Conservation (phyloP, 352 stramenopile species). For the Phytophthora pluvialis region DNA sequence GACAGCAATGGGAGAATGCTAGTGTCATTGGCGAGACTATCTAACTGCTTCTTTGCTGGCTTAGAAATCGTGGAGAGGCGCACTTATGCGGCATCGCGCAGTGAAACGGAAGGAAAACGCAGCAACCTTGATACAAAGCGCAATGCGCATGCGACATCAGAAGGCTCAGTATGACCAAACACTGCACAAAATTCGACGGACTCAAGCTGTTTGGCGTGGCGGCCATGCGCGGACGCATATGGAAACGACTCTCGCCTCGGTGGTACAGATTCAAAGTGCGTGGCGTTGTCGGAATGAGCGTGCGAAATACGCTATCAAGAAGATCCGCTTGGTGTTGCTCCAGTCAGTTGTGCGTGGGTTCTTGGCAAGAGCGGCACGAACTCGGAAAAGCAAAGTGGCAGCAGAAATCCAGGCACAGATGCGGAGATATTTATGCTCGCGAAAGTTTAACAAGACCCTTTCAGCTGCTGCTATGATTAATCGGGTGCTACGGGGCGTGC, state of each 20-base stretch:
- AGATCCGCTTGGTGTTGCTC: conserved; percentile 37
- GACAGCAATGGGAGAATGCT: not conserved
- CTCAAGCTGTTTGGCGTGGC: conserved; percentile 42
- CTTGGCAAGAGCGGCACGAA: conserved; percentile 17
- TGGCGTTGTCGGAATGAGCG: conserved; percentile 39
- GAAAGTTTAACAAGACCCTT: conserved; percentile 20
- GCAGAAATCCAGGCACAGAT: conserved; percentile 41
- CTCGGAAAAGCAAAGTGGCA: conserved; percentile 25
- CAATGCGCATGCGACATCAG: conserved; percentile 29
- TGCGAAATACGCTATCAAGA: conserved; percentile 38
- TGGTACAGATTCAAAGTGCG: conserved; percentile 39
- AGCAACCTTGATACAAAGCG: conserved; percentile 37
- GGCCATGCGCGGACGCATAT: conserved; percentile 21
- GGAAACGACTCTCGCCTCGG: conserved; percentile 21
- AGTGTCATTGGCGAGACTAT: not conserved
- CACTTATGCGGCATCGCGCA: conserved; percentile 22
- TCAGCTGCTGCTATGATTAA: conserved; percentile 37
- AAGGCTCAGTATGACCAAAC: conserved; percentile 30
- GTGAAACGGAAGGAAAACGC: conserved; percentile 27
- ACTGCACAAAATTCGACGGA: conserved; percentile 25
- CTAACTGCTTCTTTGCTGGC: conserved; percentile 3
- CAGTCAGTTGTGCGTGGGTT: conserved; percentile 39
- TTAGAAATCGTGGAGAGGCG: conserved; percentile 36
- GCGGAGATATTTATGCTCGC: conserved; percentile 25
- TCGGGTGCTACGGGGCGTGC: conserved; percentile 42